A percentile compares a stretch with the other conserved stretches of the same genome.
Evolutionary conservation across 2,329 filamentous ascomycete genomes (phyloP).

Genomic region (Pyrenochaeta sp.): DNA sequence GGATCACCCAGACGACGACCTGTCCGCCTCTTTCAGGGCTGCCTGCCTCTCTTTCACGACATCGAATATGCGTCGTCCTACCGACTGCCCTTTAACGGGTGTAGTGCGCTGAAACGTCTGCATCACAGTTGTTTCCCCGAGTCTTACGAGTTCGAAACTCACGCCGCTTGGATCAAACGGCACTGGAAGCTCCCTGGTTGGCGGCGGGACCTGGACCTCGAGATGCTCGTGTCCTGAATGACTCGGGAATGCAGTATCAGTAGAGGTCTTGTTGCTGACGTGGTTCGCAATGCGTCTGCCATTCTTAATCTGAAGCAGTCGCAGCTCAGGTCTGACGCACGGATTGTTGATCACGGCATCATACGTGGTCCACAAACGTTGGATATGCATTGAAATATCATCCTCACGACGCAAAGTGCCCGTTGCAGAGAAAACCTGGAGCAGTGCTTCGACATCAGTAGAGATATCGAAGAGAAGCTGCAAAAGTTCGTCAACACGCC

Average conservation of each 20-base stretch:
- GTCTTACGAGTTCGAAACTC: slow-evolving; percentile 11
- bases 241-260: neutral
- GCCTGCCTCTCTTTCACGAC: slow-evolving; percentile 23
- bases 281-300: slow-evolving; percentile 15
- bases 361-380: slow-evolving; percentile 25
- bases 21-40: slow-evolving; percentile 10
- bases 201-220: neutral
- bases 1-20: neutral
- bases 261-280: slow-evolving; percentile 1
- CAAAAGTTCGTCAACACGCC: slow-evolving; percentile 29
- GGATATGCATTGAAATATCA: slow-evolving; percentile 23
- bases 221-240: neutral
- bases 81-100: slow-evolving; percentile 5
- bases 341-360: slow-evolving; percentile 25
- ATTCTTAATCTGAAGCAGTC: slow-evolving; percentile 29
- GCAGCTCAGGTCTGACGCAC: slow-evolving; percentile 25
- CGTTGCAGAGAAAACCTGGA: slow-evolving; percentile 16
- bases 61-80: slow-evolving; percentile 19
- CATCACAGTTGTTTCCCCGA: slow-evolving; percentile 11
- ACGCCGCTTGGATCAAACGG: slow-evolving; percentile 4
- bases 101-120: slow-evolving; percentile 8
- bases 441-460: slow-evolving; percentile 27
- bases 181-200: neutral
- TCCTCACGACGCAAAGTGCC: slow-evolving; percentile 22
- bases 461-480: slow-evolving; percentile 32